Evolutionary conservation across 1,139 yeast species (phyloP).

Genomic region (Nakaseomyces kungkrabaensis): DNA sequence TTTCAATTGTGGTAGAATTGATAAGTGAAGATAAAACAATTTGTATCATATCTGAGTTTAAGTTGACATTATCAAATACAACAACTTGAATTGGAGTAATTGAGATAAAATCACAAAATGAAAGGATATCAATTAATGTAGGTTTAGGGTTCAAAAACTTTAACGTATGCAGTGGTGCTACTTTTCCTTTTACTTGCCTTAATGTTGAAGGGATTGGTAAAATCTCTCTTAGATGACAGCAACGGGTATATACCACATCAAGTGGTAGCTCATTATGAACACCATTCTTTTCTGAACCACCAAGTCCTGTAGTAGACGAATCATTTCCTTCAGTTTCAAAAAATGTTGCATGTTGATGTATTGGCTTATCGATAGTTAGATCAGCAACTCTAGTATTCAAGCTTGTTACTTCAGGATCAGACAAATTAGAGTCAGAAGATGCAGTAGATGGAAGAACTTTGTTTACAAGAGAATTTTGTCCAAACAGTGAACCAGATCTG

Average conservation of each 20-base stretch:
- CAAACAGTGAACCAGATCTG: constrained; percentile 5
- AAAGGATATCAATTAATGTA: constrained; percentile 75
- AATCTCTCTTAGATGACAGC: constrained; percentile 66
- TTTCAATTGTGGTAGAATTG: constrained; percentile 49
- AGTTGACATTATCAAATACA: constrained; percentile 71
- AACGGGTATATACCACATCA: constrained; percentile 61
- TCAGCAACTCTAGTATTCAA: constrained; percentile 29
- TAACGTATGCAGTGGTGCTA: constrained; percentile 64
- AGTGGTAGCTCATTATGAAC: constrained; percentile 36
- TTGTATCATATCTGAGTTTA: constrained; percentile 72
- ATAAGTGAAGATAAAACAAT: constrained; percentile 56
- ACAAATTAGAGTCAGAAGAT: not conserved
- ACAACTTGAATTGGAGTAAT: constrained; percentile 73
- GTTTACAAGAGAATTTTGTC: constrained; percentile 12
- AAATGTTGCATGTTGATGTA: constrained; percentile 59
- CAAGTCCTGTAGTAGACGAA: not conserved
- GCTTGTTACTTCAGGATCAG: not conserved
- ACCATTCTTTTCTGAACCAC: not conserved
- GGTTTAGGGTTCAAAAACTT: constrained; percentile 85
- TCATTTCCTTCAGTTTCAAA: constrained; percentile 27
- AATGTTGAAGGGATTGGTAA: constrained; percentile 68
- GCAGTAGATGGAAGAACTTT: constrained; percentile 8
- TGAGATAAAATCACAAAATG: constrained; percentile 80
- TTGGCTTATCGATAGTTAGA: constrained; percentile 47
- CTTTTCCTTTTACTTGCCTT: constrained; percentile 64